Base-by-base conservation (phyloP, 441 rosid species). In the Populus hybrid region DNA sequence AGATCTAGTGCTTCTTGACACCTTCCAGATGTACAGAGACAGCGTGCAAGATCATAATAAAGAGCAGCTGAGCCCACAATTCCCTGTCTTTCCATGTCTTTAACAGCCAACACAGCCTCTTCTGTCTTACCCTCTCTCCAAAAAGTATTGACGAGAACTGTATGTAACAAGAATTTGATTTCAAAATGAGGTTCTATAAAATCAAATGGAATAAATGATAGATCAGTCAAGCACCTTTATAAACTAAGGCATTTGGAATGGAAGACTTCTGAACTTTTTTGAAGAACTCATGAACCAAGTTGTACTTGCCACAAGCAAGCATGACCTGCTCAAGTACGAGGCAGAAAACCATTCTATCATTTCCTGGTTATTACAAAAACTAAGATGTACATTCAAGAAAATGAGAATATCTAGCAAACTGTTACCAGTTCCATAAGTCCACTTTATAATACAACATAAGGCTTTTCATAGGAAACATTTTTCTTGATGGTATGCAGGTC, bases 21-120 rank as follows among this genome's bases (percentile, higher is more conserved):
- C 86, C 97, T 91, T 84, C 97, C 97, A 74, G 90, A 89, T 75
- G 95, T 86, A 79, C 97, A 92, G 69, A 95, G 97, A 84, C 99
- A 95, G 63, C 97, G 91, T 80, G 98, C 95, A 81, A 95, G 95
- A 85, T 95, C 97, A 69, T 90, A 95, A 87, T 95, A 95, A 38
- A 95, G 94, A 86, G 97, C 95, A 85, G 97, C 97, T 32, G 95
- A 93, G 75, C 99, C 99, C 78, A 95, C 97, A 78, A 92, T 87
- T 75, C 99, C 98, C 74, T 91, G 89, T 78, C 86, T 85, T 88
- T 95, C 98, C 99, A 95, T 95, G 46, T 87, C 90, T 82, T 86
- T 84, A 79, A 94, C 94, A 82, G 88, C 87, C 67, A 78, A 82
- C 71, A 90, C 85, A 79, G 97, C 95, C 85, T 94, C 98, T 57